Conservation (phyloP, 2,329 filamentous ascomycete species). For the Tricladium varicosporioides region DNA sequence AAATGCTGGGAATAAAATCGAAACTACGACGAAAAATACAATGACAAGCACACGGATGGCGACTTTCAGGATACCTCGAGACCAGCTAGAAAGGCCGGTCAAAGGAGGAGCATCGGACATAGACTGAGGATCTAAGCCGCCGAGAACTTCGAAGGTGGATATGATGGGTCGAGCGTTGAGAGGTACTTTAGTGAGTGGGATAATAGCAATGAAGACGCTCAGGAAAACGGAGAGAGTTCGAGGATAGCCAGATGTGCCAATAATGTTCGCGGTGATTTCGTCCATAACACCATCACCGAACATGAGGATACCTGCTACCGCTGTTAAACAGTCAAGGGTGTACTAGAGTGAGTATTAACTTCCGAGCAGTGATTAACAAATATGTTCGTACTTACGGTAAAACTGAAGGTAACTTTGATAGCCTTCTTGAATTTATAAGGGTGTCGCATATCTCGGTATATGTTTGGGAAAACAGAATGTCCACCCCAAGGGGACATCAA, state of each 20-base stretch:
- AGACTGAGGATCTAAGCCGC: conserved; percentile 54
- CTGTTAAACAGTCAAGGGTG: conserved; percentile 76
- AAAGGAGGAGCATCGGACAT: conserved; percentile 46
- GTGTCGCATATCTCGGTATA: conserved; percentile 74
- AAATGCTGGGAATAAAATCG: conserved; percentile 66
- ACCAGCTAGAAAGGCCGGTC: conserved; percentile 54
- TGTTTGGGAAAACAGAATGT: conserved; percentile 73
- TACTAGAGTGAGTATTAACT: conserved; percentile 48
- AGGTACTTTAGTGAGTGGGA: conserved; percentile 93
- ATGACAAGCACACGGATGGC: conserved; percentile 64
- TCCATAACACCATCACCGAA: conserved; percentile 87
- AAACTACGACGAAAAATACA: conserved; percentile 71
- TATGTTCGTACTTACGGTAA: conserved; percentile 61
- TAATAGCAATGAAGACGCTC: conserved; percentile 84
- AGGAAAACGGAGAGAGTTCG: conserved; percentile 71
- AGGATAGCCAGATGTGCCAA: conserved; percentile 73
- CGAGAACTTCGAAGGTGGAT: conserved; percentile 77
- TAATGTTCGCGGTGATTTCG: conserved; percentile 87
- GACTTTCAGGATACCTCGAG: conserved; percentile 57
- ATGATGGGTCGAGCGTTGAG: conserved; percentile 86
- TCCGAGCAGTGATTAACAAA: not conserved
- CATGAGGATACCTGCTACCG: conserved; percentile 85
- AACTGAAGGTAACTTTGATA: conserved; percentile 77
- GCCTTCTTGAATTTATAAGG: conserved; percentile 68
- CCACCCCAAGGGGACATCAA: conserved; percentile 81